Percentiles rank a stretch among this genome's conserved stretches.
Evolutionary conservation across 352 stramenopile species (phyloP).

Genomic region (Blastocystis sp.): DNA sequence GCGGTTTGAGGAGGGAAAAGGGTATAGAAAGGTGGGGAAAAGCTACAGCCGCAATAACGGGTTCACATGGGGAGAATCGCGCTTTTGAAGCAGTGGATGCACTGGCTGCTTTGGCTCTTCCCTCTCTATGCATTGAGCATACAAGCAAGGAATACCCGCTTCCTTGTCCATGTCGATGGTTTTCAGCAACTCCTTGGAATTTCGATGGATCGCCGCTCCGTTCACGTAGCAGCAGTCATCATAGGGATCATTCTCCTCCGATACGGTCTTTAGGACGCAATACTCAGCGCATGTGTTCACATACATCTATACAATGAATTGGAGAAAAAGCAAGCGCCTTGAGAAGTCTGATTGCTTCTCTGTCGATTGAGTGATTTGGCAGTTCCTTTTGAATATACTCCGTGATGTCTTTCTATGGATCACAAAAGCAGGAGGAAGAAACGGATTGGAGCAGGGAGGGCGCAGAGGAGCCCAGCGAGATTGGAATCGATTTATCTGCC

Average conservation of each 20-base stretch:
- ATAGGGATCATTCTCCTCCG: not conserved
- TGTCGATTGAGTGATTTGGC: not conserved
- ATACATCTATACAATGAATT: not conserved
- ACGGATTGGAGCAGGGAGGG: not conserved
- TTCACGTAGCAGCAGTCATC: not conserved
- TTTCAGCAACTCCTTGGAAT: too few species aligned
- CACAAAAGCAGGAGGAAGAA: not conserved
- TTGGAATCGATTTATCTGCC: not conserved
- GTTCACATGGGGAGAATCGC: not conserved
- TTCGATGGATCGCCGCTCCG: not conserved
- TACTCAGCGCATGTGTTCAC: not conserved
- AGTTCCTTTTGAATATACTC: not conserved
- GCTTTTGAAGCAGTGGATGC: not conserved
- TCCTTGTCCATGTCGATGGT: too few species aligned
- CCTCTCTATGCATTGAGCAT: too few species aligned
- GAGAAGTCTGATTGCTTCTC: not conserved
- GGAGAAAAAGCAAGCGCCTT: not conserved
- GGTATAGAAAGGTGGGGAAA: not conserved
- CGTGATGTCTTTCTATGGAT: not conserved
- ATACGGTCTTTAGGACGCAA: not conserved
- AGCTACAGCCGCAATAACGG: not conserved
- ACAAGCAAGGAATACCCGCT: too few species aligned
- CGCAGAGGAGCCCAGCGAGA: not conserved
- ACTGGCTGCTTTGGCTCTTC: not conserved
- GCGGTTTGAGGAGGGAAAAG: too few species aligned